Percentiles rank a stretch among this genome's conserved stretches.
These are phyloP conservation scores for Paramarasmius palmivorus DNA, from an alignment of 1,284 basidiomycete species.

Conservation along the genomic window DNA sequence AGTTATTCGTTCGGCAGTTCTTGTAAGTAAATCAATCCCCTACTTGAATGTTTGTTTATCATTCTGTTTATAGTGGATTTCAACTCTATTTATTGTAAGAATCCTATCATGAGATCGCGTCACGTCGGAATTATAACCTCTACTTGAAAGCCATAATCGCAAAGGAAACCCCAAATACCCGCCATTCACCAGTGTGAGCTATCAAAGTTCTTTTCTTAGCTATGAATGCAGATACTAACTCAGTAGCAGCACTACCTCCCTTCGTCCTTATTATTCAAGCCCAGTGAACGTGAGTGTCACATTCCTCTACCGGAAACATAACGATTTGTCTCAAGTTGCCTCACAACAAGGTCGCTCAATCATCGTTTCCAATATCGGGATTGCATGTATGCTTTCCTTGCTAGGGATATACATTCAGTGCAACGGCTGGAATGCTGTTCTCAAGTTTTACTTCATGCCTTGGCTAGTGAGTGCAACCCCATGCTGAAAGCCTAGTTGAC, in stretches of 20 bases:
- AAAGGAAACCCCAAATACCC: constrained; percentile 37
- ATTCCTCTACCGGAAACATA: neutral
- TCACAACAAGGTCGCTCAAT: constrained; percentile 31
- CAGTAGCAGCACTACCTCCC: constrained; percentile 32
- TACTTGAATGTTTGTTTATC: constrained; percentile 27
- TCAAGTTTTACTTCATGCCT: constrained; percentile 48
- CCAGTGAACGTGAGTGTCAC: constrained; percentile 24
- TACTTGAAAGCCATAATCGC: constrained; percentile 26
- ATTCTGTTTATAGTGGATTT: constrained; percentile 27
- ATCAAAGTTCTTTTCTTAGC: neutral
- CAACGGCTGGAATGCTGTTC: constrained; percentile 23
- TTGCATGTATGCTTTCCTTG: constrained; percentile 43
- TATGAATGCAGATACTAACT: neutral
- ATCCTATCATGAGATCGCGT: neutral
- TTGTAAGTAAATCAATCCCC: constrained; percentile 25
- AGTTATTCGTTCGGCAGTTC: constrained; percentile 52
- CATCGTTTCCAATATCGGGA: constrained; percentile 57
- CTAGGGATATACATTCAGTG: constrained; percentile 42
- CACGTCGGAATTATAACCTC: neutral
- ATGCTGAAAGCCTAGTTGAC: neutral
- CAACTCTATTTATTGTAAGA: constrained; percentile 34
- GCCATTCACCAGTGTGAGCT: constrained; percentile 30
- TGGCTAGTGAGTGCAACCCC: constrained; percentile 49
- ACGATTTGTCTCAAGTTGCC: neutral
- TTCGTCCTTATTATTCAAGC: constrained; percentile 30